Base-by-base conservation (phyloP, 257 asterid species). In the Lycium barbarum region DNA sequence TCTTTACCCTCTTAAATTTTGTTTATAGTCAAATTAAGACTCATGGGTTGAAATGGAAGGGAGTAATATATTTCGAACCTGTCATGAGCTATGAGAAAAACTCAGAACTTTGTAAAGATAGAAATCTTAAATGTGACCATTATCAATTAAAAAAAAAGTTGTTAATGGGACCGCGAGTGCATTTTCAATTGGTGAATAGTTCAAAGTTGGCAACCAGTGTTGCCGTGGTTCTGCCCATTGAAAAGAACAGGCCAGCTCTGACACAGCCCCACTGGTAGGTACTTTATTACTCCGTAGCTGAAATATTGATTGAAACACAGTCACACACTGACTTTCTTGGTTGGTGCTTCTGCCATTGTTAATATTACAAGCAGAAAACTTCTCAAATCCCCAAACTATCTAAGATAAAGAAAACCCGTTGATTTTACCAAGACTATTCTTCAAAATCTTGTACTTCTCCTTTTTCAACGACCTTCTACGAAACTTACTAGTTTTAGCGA, bases 261-360 rank as follows among this genome's bases (percentile, higher is more conserved):
- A 1, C 12, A 13, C 4, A 14, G 26, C 62, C 20, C 49, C 82
- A 45, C 58, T 45, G 9, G 11, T 17, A 20, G 17, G 40, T 72
- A 53, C 17, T 38, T 70, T 70, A 43, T 72, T 72, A 43, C 4
- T 3, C 18, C 4, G 47, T 72, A 72, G 36, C 36, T 72, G 54
- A 72, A 72, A 72, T n/a, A 72, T 72, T 72, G 36, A 45, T 72
- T 45, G 80, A 43, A 36, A 71, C 36, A 62, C 17, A 5, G 15
- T 18, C 33, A 0, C 33, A 26, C 33, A 26, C 33, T 26, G 33
- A 26, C 33, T 26, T 26, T 26, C 33, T 26, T 26, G 33, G 33
- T 26, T 26, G 33, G 33, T 26, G 33, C 33, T 26, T 36, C 68
- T n/a, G 35, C 36, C 68, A 2, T 62, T 62, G 20, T 20, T 20